Evolutionary conservation across 2,329 filamentous ascomycete genomes (phyloP).

Genomic region (Parafenestella ontariensis): DNA sequence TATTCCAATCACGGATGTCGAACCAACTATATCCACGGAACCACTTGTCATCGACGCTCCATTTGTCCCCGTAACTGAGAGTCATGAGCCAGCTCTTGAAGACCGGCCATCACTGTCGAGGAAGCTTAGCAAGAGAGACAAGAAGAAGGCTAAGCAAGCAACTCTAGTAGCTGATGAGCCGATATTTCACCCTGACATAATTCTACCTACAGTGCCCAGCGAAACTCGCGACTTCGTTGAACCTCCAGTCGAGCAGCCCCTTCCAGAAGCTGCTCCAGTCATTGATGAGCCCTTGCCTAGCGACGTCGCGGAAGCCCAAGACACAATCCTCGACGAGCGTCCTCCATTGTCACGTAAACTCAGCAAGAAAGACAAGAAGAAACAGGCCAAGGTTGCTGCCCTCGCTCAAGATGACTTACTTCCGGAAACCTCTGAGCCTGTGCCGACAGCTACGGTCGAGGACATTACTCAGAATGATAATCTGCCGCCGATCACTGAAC

Average conservation of each 20-base stretch:
- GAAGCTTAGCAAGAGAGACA: conserved; percentile 41
- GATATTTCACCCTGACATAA: background rate
- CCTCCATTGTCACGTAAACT: conserved; percentile 14
- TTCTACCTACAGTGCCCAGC: background rate
- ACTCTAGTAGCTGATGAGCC: conserved; percentile 1
- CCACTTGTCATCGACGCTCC: background rate
- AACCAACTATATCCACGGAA: background rate
- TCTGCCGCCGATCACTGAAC: background rate
- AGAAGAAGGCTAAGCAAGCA: conserved; percentile 46
- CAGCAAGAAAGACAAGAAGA: conserved; percentile 42
- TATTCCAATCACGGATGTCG: background rate
- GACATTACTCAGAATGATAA: background rate
- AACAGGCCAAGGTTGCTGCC: conserved; percentile 27
- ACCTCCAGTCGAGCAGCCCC: background rate
- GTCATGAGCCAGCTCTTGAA: conserved; percentile 6
- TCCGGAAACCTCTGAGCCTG: background rate
- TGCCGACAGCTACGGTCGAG: background rate
- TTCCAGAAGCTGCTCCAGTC: background rate
- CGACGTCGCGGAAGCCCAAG: background rate
- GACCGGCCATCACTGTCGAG: conserved; percentile 16
- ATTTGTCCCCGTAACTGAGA: background rate
- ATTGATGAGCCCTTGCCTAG: background rate
- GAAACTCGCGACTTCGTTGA: background rate
- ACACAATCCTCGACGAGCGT: background rate
- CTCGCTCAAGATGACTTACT: conserved; percentile 4